These are phyloP conservation scores for Peltaster fructicola DNA, from an alignment of 2,329 filamentous ascomycete genomes.

Conservation along the genomic window DNA sequence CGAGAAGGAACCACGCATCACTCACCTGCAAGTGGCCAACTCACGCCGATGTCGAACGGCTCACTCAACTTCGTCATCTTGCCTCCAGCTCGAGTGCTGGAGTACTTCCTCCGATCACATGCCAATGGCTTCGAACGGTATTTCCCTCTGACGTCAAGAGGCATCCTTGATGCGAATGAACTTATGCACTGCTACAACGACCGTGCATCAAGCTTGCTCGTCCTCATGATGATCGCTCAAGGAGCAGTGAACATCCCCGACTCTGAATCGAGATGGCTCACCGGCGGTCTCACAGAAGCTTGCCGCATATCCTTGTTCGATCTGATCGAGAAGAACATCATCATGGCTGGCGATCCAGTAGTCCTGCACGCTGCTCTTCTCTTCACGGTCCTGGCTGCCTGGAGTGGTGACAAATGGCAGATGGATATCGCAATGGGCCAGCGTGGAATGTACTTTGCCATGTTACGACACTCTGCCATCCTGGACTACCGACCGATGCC, in stretches of 20 bases:
- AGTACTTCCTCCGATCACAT: slow-evolving; percentile 50
- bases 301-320: slow-evolving; percentile 57
- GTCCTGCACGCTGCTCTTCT: slow-evolving; percentile 48
- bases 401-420: slow-evolving; percentile 62
- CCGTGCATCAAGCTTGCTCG: slow-evolving; percentile 45
- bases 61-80: slow-evolving; percentile 47
- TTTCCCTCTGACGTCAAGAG: slow-evolving; percentile 43
- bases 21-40: slow-evolving; percentile 9
- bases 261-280: slow-evolving; percentile 46
- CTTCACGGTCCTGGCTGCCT: slow-evolving; percentile 50
- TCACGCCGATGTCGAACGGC: slow-evolving; percentile 30
- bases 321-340: slow-evolving; percentile 53
- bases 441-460: slow-evolving; percentile 54
- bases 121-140: slow-evolving; percentile 48
- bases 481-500: slow-evolving; percentile 33
- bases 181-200: slow-evolving; percentile 45
- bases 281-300: slow-evolving; percentile 49
- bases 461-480: slow-evolving; percentile 53
- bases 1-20: slow-evolving; percentile 22
- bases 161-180: slow-evolving; percentile 47
- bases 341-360: slow-evolving; percentile 46
- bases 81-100: slow-evolving; percentile 46
- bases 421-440: slow-evolving; percentile 64
- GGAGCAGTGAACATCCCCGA: slow-evolving; percentile 50
- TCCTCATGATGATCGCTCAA: slow-evolving; percentile 56